phyloP scores from a whole-genome alignment of 2,329 filamentous ascomycete species.

The Xylariaceae sp. region DNA sequence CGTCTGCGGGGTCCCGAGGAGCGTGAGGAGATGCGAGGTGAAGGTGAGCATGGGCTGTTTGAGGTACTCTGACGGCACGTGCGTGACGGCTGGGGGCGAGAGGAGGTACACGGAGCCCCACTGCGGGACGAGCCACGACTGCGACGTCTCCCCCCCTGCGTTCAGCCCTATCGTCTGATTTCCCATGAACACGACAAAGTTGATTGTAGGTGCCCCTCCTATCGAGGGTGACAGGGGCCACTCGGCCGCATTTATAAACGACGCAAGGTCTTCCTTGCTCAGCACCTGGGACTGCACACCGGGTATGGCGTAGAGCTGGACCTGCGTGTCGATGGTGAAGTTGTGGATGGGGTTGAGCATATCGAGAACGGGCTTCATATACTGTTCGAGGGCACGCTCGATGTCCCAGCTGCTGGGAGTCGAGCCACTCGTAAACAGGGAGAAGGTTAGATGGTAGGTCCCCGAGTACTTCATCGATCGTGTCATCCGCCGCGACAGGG shows the following conservation, averaged over 20 bases:
- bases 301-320: slow-evolving; percentile 82
- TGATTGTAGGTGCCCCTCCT: slow-evolving; percentile 85
- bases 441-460: slow-evolving; percentile 94
- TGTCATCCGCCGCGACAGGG: slow-evolving; percentile 65
- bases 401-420: slow-evolving; percentile 87
- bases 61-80: slow-evolving; percentile 61
- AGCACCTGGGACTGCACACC: slow-evolving; percentile 61
- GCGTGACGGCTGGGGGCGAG: slow-evolving; percentile 36
- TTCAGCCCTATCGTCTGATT: slow-evolving; percentile 61
- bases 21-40: slow-evolving; percentile 79
- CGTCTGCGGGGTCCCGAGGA: slow-evolving; percentile 77
- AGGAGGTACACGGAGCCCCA: slow-evolving; percentile 75
- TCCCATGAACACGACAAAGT: slow-evolving; percentile 89
- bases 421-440: slow-evolving; percentile 77
- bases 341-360: slow-evolving; percentile 81
- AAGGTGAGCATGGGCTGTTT: slow-evolving; percentile 83
- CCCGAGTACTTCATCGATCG: slow-evolving; percentile 86
- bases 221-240: slow-evolving; percentile 96
- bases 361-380: slow-evolving; percentile 75
- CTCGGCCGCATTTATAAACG: slow-evolving; percentile 95
- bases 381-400: slow-evolving; percentile 70
- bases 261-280: slow-evolving; percentile 79
- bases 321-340: slow-evolving; percentile 93
- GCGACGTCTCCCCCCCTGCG: slow-evolving; percentile 43
- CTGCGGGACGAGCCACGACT: slow-evolving; percentile 87